Evolutionary conservation across 768 basidiomycete genomes (phyloP).

Genomic region (Pholiota conissans): DNA sequence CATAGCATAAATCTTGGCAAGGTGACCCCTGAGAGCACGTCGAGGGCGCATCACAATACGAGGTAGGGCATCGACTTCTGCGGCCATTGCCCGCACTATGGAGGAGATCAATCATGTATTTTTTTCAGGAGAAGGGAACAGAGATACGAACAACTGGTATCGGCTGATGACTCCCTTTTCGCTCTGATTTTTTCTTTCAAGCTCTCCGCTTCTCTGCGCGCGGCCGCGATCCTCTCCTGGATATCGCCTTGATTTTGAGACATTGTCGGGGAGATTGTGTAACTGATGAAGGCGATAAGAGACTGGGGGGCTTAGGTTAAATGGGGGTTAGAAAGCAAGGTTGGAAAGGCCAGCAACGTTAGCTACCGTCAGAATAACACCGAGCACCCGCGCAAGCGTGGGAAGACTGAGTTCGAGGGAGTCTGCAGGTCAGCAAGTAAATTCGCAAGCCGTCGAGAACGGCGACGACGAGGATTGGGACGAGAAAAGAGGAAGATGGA

Average conservation of each 20-base stretch:
- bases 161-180: constrained; percentile 95
- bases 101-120: constrained; percentile 4
- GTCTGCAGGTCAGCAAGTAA: constrained; percentile 5
- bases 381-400: constrained; percentile 18
- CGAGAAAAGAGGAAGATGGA: constrained; percentile 15
- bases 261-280: constrained; percentile 39
- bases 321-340: constrained; percentile 15
- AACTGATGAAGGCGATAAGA: not conserved
- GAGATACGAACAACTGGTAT: constrained; percentile 84
- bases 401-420: constrained; percentile 18
- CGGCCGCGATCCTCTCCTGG: constrained; percentile 92
- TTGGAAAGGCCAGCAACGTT: constrained; percentile 16
- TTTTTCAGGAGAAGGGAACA: constrained; percentile 16
- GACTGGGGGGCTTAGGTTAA: constrained; percentile 7
- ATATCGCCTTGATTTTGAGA: constrained; percentile 83
- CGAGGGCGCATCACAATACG: constrained; percentile 97
- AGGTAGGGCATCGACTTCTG: constrained; percentile 93
- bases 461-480: constrained; percentile 2
- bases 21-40: constrained; percentile 92
- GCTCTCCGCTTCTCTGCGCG: constrained; percentile 93
- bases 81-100: constrained; percentile 96
- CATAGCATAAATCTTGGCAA: constrained; percentile 99
- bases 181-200: constrained; percentile 99
- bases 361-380: constrained; percentile 17
- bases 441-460: constrained; percentile 8